Evolutionary conservation across 345 rosid genomes (phyloP).

Genomic region (Xanthoceras sorbifolium): DNA sequence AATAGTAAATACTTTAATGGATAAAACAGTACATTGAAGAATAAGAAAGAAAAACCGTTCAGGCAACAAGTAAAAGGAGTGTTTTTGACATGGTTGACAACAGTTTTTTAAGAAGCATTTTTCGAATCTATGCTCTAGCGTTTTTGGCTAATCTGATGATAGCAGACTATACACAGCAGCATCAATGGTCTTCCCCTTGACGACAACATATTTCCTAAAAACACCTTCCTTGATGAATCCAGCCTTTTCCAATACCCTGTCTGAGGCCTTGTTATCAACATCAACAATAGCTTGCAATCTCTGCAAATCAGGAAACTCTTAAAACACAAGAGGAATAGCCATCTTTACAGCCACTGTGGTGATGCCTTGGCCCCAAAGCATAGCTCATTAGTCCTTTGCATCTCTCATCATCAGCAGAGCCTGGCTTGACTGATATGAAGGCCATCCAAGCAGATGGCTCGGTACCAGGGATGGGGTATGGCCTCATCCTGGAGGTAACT

Average conservation of each 20-base stretch:
- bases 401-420: slow-evolving; percentile 35
- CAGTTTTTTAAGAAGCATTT: too few species aligned
- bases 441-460: slow-evolving; percentile 58
- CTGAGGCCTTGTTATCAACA: slow-evolving; percentile 58
- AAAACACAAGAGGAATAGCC: slow-evolving; percentile 39
- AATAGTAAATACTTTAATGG: too few species aligned
- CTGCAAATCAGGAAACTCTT: slow-evolving; percentile 52
- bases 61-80: neutral
- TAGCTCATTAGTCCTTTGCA: slow-evolving; percentile 61
- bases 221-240: slow-evolving; percentile 69
- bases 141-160: neutral
- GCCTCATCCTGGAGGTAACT: slow-evolving; percentile 33
- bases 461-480: slow-evolving; percentile 57
- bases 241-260: slow-evolving; percentile 64
- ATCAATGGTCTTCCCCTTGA: slow-evolving; percentile 41
- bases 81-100: neutral
- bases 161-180: neutral
- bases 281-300: slow-evolving; percentile 68
- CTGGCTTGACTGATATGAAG: slow-evolving; percentile 47
- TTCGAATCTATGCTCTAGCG: too few species aligned
- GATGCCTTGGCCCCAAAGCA: slow-evolving; percentile 59
- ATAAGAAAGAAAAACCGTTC: neutral
- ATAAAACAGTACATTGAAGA: neutral
- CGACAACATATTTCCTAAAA: slow-evolving; percentile 41
- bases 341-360: slow-evolving; percentile 55